Evolutionary conservation across 2,329 filamentous ascomycete genomes (phyloP).

Genomic region (Neocatenulostroma microsporum): DNA sequence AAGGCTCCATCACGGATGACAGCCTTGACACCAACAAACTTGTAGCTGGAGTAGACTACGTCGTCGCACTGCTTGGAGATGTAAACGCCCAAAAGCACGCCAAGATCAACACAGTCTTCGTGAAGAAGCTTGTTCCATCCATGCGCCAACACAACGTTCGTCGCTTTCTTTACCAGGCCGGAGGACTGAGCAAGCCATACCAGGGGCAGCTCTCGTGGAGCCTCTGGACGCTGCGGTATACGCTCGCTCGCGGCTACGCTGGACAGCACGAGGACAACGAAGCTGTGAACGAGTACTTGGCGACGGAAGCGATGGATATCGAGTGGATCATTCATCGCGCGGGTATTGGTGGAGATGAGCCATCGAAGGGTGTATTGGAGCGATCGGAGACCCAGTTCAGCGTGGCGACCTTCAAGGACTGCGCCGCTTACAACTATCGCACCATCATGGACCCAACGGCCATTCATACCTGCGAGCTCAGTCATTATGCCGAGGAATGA

Average conservation of each 20-base stretch:
- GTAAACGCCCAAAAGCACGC: background rate
- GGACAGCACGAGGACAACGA: conserved; percentile 11
- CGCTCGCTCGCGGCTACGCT: background rate
- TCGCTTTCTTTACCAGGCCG: conserved; percentile 6
- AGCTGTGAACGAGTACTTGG: conserved; percentile 9
- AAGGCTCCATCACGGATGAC: conserved; percentile 7
- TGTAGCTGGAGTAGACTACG: conserved; percentile 3
- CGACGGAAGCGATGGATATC: conserved; percentile 7
- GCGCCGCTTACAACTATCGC: background rate
- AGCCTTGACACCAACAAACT: background rate
- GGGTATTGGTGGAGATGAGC: background rate
- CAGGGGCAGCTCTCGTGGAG: background rate
- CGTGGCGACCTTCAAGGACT: background rate
- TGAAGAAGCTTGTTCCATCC: conserved; percentile 3
- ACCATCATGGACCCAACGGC: background rate
- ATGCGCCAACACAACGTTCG: conserved; percentile 6
- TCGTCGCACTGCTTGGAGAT: conserved; percentile 6
- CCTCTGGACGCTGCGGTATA: conserved; percentile 1
- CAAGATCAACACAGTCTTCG: conserved; percentile 7
- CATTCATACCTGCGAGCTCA: background rate
- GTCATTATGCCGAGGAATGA: background rate
- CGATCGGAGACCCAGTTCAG: background rate
- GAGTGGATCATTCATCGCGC: conserved; percentile 6
- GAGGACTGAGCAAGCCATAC: conserved; percentile 5
- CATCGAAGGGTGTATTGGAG: background rate